phyloP scores from a whole-genome alignment of 2,329 filamentous ascomycete genomes.

The Curvularia verruculosa region DNA sequence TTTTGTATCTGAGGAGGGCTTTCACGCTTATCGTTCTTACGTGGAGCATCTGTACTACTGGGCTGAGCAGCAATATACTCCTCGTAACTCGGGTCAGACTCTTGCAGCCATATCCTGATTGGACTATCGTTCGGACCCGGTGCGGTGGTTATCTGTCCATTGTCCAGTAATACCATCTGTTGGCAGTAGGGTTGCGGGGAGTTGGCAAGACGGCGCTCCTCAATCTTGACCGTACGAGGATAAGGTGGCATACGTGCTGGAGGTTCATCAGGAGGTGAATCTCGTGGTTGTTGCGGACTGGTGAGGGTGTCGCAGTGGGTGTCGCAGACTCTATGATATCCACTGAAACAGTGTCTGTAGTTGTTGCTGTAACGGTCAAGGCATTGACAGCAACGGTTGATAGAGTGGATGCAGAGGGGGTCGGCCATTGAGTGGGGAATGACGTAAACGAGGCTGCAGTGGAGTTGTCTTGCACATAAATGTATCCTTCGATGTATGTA shows the following conservation, averaged over 20 bases:
- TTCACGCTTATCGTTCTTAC: slow-evolving; percentile 23
- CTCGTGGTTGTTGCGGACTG: slow-evolving; percentile 13
- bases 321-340: slow-evolving; percentile 15
- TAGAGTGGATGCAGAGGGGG: slow-evolving; percentile 22
- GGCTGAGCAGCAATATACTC: slow-evolving; percentile 31
- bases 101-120: slow-evolving; percentile 50
- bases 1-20: slow-evolving; percentile 14
- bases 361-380: slow-evolving; percentile 17
- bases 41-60: slow-evolving; percentile 12
- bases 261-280: slow-evolving; percentile 26
- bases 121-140: slow-evolving; percentile 42
- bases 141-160: slow-evolving; percentile 54
- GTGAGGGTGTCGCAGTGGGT: slow-evolving; percentile 9
- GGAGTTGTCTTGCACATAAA: slow-evolving; percentile 65
- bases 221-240: slow-evolving; percentile 68
- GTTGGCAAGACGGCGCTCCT: slow-evolving; percentile 64
- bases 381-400: slow-evolving; percentile 15
- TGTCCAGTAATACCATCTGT: slow-evolving; percentile 65
- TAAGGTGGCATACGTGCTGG: slow-evolving; percentile 47
- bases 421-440: slow-evolving; percentile 32
- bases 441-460: slow-evolving; percentile 44
- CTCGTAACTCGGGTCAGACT: slow-evolving; percentile 47
- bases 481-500: slow-evolving; percentile 69
- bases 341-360: slow-evolving; percentile 7
- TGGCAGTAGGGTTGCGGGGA: slow-evolving; percentile 65